Evolutionary conservation across 108 stramenopile species (phyloP).

Genomic region (Epithemia pelagica): DNA sequence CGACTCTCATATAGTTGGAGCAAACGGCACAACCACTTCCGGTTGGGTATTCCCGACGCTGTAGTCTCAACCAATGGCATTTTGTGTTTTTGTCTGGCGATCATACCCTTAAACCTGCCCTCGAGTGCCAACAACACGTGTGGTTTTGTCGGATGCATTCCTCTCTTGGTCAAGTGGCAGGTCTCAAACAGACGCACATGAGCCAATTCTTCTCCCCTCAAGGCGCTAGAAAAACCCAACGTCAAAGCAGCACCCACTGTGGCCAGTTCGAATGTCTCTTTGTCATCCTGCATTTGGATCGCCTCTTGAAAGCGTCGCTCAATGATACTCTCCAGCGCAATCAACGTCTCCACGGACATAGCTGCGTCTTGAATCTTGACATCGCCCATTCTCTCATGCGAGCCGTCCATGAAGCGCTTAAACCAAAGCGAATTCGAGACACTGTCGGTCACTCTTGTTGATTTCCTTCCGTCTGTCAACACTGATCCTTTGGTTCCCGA

Average conservation of each 20-base stretch:
- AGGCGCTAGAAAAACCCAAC: background rate
- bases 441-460: background rate
- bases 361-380: constrained; percentile 7
- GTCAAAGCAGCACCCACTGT: background rate
- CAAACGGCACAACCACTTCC: background rate
- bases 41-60: background rate
- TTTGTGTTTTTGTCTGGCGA: background rate
- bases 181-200: background rate
- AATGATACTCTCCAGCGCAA: background rate
- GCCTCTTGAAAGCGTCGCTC: background rate
- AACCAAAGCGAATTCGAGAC: constrained; percentile 8
- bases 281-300: background rate
- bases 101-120: background rate
- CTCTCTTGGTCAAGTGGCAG: background rate
- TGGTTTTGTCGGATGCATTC: background rate
- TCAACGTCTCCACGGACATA: constrained; percentile 3
- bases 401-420: constrained; percentile 10
- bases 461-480: background rate
- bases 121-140: background rate
- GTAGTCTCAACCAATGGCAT: background rate
- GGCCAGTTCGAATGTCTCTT: background rate
- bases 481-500: constrained; percentile 6
- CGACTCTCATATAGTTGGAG: background rate
- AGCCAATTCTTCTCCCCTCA: background rate
- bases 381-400: constrained; percentile 15